phyloP scores from a whole-genome alignment of 31 red algal genomes.

The Asparagopsis taxiformis region DNA sequence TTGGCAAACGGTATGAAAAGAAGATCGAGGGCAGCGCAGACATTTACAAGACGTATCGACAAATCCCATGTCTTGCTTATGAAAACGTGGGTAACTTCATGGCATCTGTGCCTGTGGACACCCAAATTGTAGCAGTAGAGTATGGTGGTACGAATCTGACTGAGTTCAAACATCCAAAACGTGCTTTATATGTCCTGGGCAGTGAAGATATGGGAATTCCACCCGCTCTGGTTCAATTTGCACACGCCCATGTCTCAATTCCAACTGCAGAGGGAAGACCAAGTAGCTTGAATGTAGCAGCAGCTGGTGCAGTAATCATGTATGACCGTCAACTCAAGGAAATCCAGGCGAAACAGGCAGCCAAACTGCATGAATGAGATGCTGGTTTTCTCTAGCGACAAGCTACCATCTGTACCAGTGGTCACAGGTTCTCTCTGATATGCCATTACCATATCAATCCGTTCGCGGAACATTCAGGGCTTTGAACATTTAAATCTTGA shows the following conservation, averaged over 20 bases:
- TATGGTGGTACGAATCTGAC: conserved; percentile 39
- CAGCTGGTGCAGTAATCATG: conserved; percentile 59
- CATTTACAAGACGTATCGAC: conserved; percentile 58
- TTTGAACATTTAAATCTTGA: no score
- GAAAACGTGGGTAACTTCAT: conserved; percentile 18
- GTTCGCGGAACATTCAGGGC: no score
- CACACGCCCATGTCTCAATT: conserved; percentile 45
- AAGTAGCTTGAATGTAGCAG: conserved; percentile 62
- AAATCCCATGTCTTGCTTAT: conserved; percentile 58
- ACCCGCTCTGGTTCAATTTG: conserved; percentile 35
- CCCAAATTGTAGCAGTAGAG: conserved; percentile 60
- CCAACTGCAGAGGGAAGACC: conserved; percentile 41
- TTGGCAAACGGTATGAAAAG: conserved; percentile 51
- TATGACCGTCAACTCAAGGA: conserved; percentile 55
- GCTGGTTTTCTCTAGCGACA: no score
- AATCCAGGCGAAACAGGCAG: neutral
- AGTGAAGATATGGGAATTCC: conserved; percentile 53
- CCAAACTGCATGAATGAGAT: neutral
- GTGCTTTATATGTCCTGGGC: conserved; percentile 69
- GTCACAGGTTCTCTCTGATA: no score
- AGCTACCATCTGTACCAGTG: no score
- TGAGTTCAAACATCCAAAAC: conserved; percentile 51
- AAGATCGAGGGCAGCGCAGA: conserved; percentile 59
- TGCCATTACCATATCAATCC: no score
- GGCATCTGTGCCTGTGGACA: conserved; percentile 22